Evolutionary conservation across 805 yeast genomes (phyloP).

Genomic region (Kodamaea kaohsiungensis): DNA sequence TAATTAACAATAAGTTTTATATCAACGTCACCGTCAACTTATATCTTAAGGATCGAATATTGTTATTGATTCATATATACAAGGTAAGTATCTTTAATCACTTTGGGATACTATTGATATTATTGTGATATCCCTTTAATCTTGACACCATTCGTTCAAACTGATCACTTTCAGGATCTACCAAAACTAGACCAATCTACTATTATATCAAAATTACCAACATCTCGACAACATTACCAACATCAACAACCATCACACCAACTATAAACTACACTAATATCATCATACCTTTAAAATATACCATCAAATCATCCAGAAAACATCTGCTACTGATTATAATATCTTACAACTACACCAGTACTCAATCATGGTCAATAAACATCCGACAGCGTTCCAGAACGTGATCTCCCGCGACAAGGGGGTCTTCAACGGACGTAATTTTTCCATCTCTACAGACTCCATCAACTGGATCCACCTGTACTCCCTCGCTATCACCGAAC

Average conservation of each 20-base stretch:
- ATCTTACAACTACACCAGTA: too few relatives aligned
- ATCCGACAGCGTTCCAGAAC: conserved; percentile 5
- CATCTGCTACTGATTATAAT: not conserved
- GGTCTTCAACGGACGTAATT: conserved; percentile 30
- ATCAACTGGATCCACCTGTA: conserved; percentile 35
- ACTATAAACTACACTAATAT: not conserved
- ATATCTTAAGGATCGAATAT: not conserved
- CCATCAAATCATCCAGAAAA: not conserved
- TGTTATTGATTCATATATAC: not conserved
- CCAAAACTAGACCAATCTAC: not conserved
- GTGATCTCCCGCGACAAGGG: conserved; percentile 32
- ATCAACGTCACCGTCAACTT: not conserved
- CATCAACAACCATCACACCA: too few relatives aligned
- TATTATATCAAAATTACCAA: not conserved
- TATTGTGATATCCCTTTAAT: not conserved
- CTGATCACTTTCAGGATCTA: not conserved
- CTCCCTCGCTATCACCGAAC: conserved; percentile 29
- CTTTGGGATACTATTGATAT: not conserved
- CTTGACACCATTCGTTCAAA: not conserved
- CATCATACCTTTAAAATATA: not conserved
- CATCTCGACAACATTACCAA: not conserved
- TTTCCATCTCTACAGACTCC: conserved; percentile 39
- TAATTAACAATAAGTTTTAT: not conserved
- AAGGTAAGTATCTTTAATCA: too few relatives aligned
- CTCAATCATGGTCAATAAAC: conserved; percentile 1